A percentile compares a stretch with the other conserved stretches of the same genome.
Conservation (phyloP, 148 eudicot species). For the Nepenthes gracilis region DNA sequence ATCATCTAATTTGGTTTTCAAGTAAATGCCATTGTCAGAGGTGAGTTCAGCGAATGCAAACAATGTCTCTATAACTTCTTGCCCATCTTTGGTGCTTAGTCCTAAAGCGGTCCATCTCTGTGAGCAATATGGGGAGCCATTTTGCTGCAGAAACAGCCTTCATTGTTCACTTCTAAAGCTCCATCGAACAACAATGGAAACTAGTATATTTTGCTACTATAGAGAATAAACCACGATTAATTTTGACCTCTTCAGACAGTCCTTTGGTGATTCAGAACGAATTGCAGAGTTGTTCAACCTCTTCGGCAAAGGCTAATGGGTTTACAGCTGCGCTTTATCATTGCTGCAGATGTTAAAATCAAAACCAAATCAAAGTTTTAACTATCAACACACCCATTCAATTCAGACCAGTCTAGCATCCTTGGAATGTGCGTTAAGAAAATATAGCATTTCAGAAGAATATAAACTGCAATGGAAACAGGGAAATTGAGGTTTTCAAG, state of each 20-base stretch:
- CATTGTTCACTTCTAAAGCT: neutral
- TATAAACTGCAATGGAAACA: too few species aligned
- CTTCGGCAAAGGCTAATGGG: slow-evolving; percentile 15
- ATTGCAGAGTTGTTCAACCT: slow-evolving; percentile 19
- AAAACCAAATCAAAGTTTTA: neutral
- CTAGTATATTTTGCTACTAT: neutral
- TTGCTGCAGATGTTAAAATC: slow-evolving; percentile 23
- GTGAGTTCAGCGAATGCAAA: slow-evolving; percentile 52
- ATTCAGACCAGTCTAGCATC: too few species aligned
- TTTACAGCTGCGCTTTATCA: slow-evolving; percentile 40
- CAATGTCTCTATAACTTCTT: slow-evolving; percentile 76
- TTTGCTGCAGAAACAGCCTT: slow-evolving; percentile 18
- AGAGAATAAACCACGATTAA: slow-evolving; percentile 17
- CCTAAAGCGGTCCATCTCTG: slow-evolving; percentile 5
- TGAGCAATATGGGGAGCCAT: slow-evolving; percentile 7
- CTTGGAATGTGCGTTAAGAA: too few species aligned
- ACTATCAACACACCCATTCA: neutral
- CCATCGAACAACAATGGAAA: neutral
- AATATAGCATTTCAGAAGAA: too few species aligned
- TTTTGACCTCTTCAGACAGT: slow-evolving; percentile 26
- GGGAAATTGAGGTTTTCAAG: too few species aligned
- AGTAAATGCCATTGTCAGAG: slow-evolving; percentile 13
- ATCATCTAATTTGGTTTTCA: slow-evolving; percentile 7
- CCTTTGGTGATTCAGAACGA: slow-evolving; percentile 19
- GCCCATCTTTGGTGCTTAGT: slow-evolving; percentile 57